These are phyloP conservation scores for Sambucus nigra DNA, from an alignment of 129 eudicot species.

Conservation along the genomic window DNA sequence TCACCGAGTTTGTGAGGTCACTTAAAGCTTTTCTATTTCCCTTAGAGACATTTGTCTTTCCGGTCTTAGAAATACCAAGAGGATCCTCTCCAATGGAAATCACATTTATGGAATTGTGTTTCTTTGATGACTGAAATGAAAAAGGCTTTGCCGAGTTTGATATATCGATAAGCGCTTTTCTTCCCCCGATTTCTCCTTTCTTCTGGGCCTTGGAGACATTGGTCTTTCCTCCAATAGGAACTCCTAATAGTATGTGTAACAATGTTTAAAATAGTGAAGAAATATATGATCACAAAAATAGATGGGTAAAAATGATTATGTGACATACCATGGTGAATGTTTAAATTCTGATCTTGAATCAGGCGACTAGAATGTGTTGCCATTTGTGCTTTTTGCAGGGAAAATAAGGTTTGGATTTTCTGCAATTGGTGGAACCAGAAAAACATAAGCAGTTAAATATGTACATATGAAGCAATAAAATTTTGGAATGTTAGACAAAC, in stretches of 20 bases:
- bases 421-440: constrained; percentile 5
- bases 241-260: constrained; percentile 7
- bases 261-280: not conserved
- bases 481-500: too few relatives aligned
- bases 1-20: constrained; percentile 65
- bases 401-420: not conserved
- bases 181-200: constrained; percentile 40
- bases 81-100: constrained; percentile 44
- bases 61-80: constrained; percentile 17
- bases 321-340: constrained; percentile 38
- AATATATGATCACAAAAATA: not conserved
- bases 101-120: constrained; percentile 35
- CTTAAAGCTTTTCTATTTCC: constrained; percentile 56
- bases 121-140: constrained; percentile 35
- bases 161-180: constrained; percentile 69
- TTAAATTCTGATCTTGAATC: constrained; percentile 54
- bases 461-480: too few relatives aligned
- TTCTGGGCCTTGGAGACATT: constrained; percentile 24
- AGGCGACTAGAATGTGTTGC: constrained; percentile 31
- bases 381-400: constrained; percentile 19
- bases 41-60: constrained; percentile 19
- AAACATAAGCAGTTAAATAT: not conserved
- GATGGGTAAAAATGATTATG: not conserved
- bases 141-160: constrained; percentile 59
- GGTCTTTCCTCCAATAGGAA: constrained; percentile 24